Base-by-base conservation (phyloP, 306 rosid species). In the Pachyrhizus erosus region DNA sequence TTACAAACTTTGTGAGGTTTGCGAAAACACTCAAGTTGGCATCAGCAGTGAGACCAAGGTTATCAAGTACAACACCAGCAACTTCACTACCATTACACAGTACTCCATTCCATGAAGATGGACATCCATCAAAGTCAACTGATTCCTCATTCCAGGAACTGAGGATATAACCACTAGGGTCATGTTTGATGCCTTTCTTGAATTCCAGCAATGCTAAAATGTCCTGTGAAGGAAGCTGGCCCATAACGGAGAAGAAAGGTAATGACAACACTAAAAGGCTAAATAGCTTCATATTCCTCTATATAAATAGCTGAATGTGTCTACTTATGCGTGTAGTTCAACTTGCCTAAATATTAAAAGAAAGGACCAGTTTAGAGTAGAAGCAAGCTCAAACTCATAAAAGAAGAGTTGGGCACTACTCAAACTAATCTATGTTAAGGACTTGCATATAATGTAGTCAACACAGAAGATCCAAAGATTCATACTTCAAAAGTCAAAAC, bases 111-210 rank as follows among this genome's bases (percentile, higher is more conserved):
- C 97, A 92, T 23, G 95, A 91, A 87, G 93, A 80, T 29, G 97
- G 95, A 31, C 97, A 92, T 64, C 95, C 97, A 86, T 91, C 45
- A 39, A 87, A 89, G 80, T 92, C 93, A 65, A 88, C 89, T 27
- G 95, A 92, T 74, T 91, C 93, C 39, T 92, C 93, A 75, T 91
- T 92, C 97, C 97, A 92, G n/a, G 97, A 92, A 82, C 58, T 86
- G 27, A 91, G 85, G 46, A 92, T 91, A 88, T 80, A 89, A 33
- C 93, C 91, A 13, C 91, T 88, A n/a, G 97, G 97, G 74, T 92
- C 97, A 84, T 90, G 93, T 89, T 92, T 91, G 82, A 92, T 79
- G 43, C 93, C 88, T 88, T 89, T 92, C 91, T 90, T 91, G 81
- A 92, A 92, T 83, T 87, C 93, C 10, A 92, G 91, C 82, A 92